phyloP scores from a whole-genome alignment of 352 stramenopile genomes.

The Elongisporangium anandrum region DNA sequence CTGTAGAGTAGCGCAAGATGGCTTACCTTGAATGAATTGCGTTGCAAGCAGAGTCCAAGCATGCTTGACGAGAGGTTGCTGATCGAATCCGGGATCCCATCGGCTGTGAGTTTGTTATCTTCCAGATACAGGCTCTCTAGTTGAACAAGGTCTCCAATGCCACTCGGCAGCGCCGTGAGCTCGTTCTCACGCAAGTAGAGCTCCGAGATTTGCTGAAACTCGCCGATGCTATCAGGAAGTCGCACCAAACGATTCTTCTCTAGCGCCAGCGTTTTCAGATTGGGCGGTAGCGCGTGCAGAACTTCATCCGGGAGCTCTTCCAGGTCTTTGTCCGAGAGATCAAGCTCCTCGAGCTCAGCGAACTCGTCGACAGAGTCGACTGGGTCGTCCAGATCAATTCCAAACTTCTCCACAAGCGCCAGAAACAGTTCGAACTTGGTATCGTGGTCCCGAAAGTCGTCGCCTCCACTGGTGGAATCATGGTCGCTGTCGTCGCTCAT shows the following conservation, averaged over 20 bases:
- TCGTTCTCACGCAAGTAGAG: slow-evolving; percentile 83
- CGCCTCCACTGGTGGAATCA: slow-evolving; percentile 8
- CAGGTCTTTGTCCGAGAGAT: slow-evolving; percentile 76
- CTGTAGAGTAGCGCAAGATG: neutral
- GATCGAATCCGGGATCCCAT: slow-evolving; percentile 55
- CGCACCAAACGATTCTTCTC: slow-evolving; percentile 69
- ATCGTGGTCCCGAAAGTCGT: slow-evolving; percentile 17
- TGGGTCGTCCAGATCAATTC: slow-evolving; percentile 64
- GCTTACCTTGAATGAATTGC: slow-evolving; percentile 66
- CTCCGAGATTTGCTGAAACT: slow-evolving; percentile 59
- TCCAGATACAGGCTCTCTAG: slow-evolving; percentile 85
- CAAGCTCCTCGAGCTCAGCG: slow-evolving; percentile 71
- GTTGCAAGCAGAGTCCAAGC: slow-evolving; percentile 72
- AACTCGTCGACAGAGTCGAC: slow-evolving; percentile 61
- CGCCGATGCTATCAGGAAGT: slow-evolving; percentile 49
- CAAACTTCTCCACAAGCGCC: slow-evolving; percentile 60
- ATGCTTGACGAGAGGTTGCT: slow-evolving; percentile 35
- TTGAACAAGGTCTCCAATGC: slow-evolving; percentile 46
- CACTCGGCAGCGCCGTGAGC: slow-evolving; percentile 40
- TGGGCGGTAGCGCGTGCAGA: slow-evolving; percentile 37
- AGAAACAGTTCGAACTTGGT: slow-evolving; percentile 43
- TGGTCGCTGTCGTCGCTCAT: slow-evolving; percentile 43
- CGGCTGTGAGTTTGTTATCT: slow-evolving; percentile 71
- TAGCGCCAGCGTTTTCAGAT: slow-evolving; percentile 72
- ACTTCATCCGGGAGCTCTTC: slow-evolving; percentile 53